Conservation (phyloP, 2,329 filamentous ascomycete species). For the Exophiala sp. region DNA sequence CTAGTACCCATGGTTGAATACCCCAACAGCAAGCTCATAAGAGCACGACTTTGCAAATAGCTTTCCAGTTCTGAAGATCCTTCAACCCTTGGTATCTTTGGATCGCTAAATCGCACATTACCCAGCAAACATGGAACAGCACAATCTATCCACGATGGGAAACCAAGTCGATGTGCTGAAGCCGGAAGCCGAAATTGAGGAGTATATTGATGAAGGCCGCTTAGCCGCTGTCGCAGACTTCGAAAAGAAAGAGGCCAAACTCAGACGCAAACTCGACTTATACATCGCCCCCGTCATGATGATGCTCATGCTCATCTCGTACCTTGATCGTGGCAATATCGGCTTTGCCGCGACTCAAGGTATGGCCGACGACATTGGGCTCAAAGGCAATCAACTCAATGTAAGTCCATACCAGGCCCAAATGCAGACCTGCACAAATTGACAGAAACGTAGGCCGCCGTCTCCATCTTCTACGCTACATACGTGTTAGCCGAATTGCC, state of each 20-base stretch:
- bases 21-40: too few species aligned
- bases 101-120: too few species aligned
- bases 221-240: slow-evolving; percentile 8
- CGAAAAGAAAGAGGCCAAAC: slow-evolving; percentile 12
- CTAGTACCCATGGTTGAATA: too few species aligned
- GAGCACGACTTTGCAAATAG: too few species aligned
- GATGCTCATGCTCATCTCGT: slow-evolving; percentile 76
- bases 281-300: slow-evolving; percentile 62
- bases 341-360: slow-evolving; percentile 62
- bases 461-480: slow-evolving; percentile 52
- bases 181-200: slow-evolving; percentile 13
- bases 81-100: too few species aligned
- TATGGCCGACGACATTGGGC: slow-evolving; percentile 45
- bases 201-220: slow-evolving; percentile 13
- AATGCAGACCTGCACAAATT: not conserved
- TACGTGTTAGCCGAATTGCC: slow-evolving; percentile 51
- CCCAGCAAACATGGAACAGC: slow-evolving; percentile 1
- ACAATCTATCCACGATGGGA: slow-evolving; percentile 1
- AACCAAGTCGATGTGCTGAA: slow-evolving; percentile 10
- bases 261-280: slow-evolving; percentile 22
- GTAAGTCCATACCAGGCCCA: not conserved
- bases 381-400: slow-evolving; percentile 42
- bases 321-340: slow-evolving; percentile 73
- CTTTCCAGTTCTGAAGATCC: too few species aligned
- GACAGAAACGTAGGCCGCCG: slow-evolving; percentile 34